Evolutionary conservation across 2,329 filamentous ascomycete genomes (phyloP).

Genomic region (Colletotrichum shisoi): DNA sequence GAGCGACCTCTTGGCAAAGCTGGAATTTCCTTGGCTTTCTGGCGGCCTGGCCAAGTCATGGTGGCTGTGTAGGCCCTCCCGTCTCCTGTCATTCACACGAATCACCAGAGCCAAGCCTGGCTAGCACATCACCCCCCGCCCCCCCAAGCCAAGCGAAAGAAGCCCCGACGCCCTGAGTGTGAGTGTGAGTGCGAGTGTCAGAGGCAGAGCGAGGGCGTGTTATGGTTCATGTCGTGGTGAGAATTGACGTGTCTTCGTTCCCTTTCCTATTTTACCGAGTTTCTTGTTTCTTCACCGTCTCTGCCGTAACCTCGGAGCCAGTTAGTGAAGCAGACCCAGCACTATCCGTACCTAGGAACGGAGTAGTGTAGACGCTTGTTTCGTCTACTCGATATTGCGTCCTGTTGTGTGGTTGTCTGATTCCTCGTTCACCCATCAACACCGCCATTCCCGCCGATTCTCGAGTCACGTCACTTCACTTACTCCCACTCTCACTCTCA

Average conservation of each 20-base stretch:
- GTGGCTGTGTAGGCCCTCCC: conserved; percentile 27
- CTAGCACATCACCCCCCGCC: neutral
- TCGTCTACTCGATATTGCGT: neutral
- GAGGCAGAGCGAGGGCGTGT: neutral
- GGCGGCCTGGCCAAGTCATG: conserved; percentile 7
- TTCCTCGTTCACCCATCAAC: no score
- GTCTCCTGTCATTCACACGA: neutral
- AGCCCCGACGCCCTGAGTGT: neutral
- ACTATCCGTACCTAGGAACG: neutral
- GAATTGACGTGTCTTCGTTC: neutral
- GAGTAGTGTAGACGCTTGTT: neutral
- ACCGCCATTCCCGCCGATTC: no score
- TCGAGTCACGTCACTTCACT: neutral
- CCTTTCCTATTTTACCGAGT: neutral
- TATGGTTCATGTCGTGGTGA: neutral
- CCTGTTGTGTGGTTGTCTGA: no score
- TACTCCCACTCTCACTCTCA: neutral
- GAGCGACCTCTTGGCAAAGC: conserved; percentile 23
- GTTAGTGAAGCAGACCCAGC: no score
- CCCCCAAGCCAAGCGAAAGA: conserved; percentile 1
- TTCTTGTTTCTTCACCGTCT: neutral
- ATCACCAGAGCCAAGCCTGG: neutral
- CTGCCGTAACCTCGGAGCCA: neutral
- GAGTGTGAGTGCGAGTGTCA: neutral
- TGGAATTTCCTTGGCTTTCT: conserved; percentile 17